Evolutionary conservation across 2,329 filamentous ascomycete genomes (phyloP).

Genomic region (Ophiocordyceps camponoti-rufipedis): DNA sequence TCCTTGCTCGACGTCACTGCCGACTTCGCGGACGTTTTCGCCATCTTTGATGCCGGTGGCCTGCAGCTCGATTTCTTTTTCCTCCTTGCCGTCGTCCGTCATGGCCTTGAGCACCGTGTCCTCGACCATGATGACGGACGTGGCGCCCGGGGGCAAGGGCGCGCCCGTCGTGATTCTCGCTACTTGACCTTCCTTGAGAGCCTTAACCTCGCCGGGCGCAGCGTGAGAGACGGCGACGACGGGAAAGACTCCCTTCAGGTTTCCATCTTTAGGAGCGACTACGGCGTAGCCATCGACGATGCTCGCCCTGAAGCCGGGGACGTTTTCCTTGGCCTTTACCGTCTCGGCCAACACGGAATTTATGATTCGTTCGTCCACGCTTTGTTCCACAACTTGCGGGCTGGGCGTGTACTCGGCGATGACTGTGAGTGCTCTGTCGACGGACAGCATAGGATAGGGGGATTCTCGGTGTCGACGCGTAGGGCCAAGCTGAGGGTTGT

Average conservation of each 20-base stretch:
- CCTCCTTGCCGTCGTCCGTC: conserved; percentile 67
- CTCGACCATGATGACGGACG: conserved; percentile 82
- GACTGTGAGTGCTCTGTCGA: conserved; percentile 58
- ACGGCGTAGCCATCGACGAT: conserved; percentile 96
- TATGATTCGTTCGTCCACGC: conserved; percentile 48
- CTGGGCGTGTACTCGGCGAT: conserved; percentile 58
- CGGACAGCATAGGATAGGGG: conserved; percentile 80
- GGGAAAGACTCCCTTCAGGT: conserved; percentile 64
- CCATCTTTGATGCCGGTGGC: conserved; percentile 55
- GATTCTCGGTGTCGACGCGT: conserved; percentile 63
- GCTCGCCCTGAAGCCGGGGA: conserved; percentile 86
- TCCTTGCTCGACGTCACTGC: conserved; percentile 63
- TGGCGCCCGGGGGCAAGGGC: conserved; percentile 72
- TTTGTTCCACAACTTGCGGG: conserved; percentile 34
- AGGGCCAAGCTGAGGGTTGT: conserved; percentile 42
- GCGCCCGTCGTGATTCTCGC: conserved; percentile 90
- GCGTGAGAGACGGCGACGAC: conserved; percentile 80
- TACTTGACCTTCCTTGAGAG: conserved; percentile 55
- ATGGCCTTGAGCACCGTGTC: conserved; percentile 63
- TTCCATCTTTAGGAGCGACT: conserved; percentile 42
- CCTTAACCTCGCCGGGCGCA: conserved; percentile 45
- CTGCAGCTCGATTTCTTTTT: conserved; percentile 74
- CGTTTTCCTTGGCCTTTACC: conserved; percentile 60
- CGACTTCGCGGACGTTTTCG: conserved; percentile 82
- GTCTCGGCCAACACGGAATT: conserved; percentile 71